Evolutionary conservation across 306 rosid genomes (phyloP), one percentile per base, ranked within the genome.

Genomic region (Hippophae gyantsensis): DNA sequence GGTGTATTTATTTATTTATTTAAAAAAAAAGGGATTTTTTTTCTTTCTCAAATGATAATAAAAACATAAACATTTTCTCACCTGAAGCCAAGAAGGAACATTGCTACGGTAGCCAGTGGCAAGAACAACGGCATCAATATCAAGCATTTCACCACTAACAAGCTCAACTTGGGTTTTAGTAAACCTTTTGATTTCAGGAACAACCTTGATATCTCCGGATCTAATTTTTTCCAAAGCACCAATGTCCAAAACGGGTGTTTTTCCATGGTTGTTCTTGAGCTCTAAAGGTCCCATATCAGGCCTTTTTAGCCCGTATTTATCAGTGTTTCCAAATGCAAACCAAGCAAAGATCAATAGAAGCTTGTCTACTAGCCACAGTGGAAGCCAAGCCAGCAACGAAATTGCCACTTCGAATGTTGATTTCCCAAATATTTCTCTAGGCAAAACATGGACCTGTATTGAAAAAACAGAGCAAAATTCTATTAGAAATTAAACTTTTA

Each of bases 21-120:
- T 18, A 18, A 18, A 18, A 18, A 18, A 18, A 18, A 18, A 1
- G 23, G 18, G 0, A 18, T 0, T 18, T 18, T 18, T 18, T 18
- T 18, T 18, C 23, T 18, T 18, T 18, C 23, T 18, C 23, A 18
- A 18, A 18, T 18, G 23, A 18, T 0, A 18, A 18, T 18, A 18
- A 32, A 32, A 32, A 32, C 3, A 32, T 0, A 32, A 70, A 63
- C 66, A 51, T 49, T 42, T 60, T 80, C 84, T 84, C 76, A 89
- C 97, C 97, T 82, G 82, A 5, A 92, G 93, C 99, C 99, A 92
- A 56, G 63, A 79, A n/a, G 99, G 99, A 49, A 92, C 99, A 32
- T 88, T 92, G 85, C 99, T 92, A 32, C 93, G 80, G 65, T 92
- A 92, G 0, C 99, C 99, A 0, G 99, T 92, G 0, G 99, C 99